Percentiles rank a stretch among this genome's conserved stretches.
Evolutionary conservation across 805 yeast species (phyloP).

Genomic region (Candida ovalis): DNA sequence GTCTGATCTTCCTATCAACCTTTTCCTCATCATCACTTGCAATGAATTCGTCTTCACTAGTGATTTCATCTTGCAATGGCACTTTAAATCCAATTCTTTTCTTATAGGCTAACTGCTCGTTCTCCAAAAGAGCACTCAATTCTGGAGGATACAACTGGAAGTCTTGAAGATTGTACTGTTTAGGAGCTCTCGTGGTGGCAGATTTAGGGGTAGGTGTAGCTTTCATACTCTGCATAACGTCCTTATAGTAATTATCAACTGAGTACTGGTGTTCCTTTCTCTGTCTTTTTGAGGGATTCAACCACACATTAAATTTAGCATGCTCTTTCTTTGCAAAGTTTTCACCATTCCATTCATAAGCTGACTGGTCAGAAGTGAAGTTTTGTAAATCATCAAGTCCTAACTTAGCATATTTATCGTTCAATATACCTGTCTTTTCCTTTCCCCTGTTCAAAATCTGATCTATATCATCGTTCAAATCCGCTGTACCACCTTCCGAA

Average conservation of each 20-base stretch:
- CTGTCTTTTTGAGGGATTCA: conserved; percentile 72
- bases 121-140: conserved; percentile 49
- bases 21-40: conserved; percentile 32
- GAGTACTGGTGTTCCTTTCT: conserved; percentile 76
- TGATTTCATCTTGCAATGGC: conserved; percentile 55
- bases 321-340: conserved; percentile 61
- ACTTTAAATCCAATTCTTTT: conserved; percentile 57
- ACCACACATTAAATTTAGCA: conserved; percentile 52
- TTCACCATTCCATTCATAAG: conserved; percentile 96
- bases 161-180: conserved; percentile 59
- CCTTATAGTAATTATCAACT: conserved; percentile 72
- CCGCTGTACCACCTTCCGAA: conserved; percentile 23
- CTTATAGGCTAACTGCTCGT: conserved; percentile 63
- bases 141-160: conserved; percentile 68
- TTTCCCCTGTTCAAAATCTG: conserved; percentile 77
- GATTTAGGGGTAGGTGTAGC: conserved; percentile 38
- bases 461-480: conserved; percentile 72
- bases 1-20: conserved; percentile 21
- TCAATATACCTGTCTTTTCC: conserved; percentile 72
- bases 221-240: conserved; percentile 46
- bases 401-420: conserved; percentile 75
- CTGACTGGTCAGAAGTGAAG: conserved; percentile 76
- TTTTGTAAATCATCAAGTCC: conserved; percentile 94
- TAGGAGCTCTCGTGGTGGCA: conserved; percentile 53
- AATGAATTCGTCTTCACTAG: conserved; percentile 46